Percentiles rank a stretch among this genome's conserved stretches.
These are phyloP conservation scores for Aspergillus sp. DNA, from an alignment of 2,329 filamentous ascomycete genomes.

Conservation along the genomic window DNA sequence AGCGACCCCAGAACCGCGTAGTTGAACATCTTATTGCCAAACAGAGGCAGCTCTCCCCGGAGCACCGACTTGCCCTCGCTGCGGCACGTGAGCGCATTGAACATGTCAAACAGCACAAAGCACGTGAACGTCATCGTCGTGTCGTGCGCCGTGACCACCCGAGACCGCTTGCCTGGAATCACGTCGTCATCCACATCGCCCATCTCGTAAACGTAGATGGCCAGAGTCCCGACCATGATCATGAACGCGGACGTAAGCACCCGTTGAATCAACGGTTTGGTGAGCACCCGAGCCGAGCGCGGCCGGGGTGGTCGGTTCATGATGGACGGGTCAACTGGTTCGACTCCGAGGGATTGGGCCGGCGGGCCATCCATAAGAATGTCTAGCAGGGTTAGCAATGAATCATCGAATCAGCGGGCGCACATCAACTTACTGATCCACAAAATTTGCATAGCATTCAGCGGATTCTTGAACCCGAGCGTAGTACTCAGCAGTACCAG, in stretches of 20 bases:
- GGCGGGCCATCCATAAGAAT: slow-evolving; percentile 99
- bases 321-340: slow-evolving; percentile 88
- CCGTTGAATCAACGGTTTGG: slow-evolving; percentile 72
- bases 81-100: slow-evolving; percentile 91
- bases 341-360: slow-evolving; percentile 93
- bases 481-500: slow-evolving; percentile 90
- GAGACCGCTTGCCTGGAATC: slow-evolving; percentile 37
- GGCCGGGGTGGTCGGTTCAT: slow-evolving; percentile 88
- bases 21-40: slow-evolving; percentile 92
- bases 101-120: slow-evolving; percentile 99
- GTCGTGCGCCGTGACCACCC: slow-evolving; percentile 82
- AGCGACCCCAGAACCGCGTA: slow-evolving; percentile 86
- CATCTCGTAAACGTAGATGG: slow-evolving; percentile 92
- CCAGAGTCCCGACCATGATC: slow-evolving; percentile 89
- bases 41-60: slow-evolving; percentile 76
- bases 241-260: slow-evolving; percentile 83
- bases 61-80: slow-evolving; percentile 88
- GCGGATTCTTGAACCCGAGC: slow-evolving; percentile 87
- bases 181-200: slow-evolving; percentile 57
- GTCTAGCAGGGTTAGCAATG: slow-evolving; percentile 54
- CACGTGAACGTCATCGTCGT: slow-evolving; percentile 99
- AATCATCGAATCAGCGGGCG: neutral
- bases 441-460: slow-evolving; percentile 99
- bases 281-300: slow-evolving; percentile 88
- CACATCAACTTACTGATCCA: slow-evolving; percentile 81